phyloP scores from a whole-genome alignment of 345 rosid genomes.

The Balakata baccata region DNA sequence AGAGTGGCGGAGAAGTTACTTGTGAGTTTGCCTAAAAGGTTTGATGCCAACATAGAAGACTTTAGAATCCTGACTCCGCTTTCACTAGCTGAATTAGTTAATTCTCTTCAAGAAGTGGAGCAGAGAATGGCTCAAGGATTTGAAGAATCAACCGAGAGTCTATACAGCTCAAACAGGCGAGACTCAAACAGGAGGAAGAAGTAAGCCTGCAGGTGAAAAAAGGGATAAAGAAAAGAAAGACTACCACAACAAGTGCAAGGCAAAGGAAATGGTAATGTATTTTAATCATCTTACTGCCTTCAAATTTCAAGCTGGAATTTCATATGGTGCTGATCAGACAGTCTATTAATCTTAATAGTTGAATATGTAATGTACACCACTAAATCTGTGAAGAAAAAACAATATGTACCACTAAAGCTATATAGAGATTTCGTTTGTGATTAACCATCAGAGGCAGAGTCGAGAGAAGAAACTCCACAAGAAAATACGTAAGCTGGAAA shows the following conservation, averaged over 20 bases:
- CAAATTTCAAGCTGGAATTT: too few relatives aligned
- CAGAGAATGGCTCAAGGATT: background rate
- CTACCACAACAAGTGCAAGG: background rate
- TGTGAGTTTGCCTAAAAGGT: background rate
- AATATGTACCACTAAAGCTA: too few relatives aligned
- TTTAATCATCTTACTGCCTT: too few relatives aligned
- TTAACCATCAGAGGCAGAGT: constrained; percentile 33
- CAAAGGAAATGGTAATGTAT: too few relatives aligned
- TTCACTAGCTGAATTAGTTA: background rate
- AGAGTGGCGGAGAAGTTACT: background rate
- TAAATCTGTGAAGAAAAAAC: too few relatives aligned
- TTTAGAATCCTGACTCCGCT: too few relatives aligned
- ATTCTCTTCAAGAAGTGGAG: background rate
- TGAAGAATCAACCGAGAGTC: background rate
- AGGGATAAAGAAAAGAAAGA: background rate
- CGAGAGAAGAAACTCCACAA: constrained; percentile 53
- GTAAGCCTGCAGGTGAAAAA: too few relatives aligned
- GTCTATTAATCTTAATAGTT: too few relatives aligned
- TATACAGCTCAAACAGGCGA: background rate
- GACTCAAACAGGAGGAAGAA: background rate
- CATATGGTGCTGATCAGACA: too few relatives aligned
- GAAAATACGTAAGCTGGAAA: constrained; percentile 49
- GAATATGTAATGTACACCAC: too few relatives aligned
- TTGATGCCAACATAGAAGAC: background rate
- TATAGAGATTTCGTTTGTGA: too few relatives aligned